Percentiles rank a stretch among this genome's conserved stretches.
These are phyloP conservation scores for Exsudoporus frostii DNA, from an alignment of 768 basidiomycete genomes.

Conservation along the genomic window DNA sequence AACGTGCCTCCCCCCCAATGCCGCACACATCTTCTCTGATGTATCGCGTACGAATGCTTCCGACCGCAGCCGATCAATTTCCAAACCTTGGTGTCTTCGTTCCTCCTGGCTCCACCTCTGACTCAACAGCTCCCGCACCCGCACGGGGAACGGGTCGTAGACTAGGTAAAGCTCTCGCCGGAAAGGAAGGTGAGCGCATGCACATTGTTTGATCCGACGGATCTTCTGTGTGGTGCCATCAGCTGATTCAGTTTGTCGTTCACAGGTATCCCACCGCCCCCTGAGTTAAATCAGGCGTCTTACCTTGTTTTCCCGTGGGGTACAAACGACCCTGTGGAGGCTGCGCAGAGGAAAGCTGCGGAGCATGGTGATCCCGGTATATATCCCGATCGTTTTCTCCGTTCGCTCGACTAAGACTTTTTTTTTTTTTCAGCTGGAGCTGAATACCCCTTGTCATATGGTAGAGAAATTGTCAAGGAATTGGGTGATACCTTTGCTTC, in stretches of 20 bases:
- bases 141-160: constrained; percentile 2
- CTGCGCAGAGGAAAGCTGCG: constrained; percentile 16
- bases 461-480: constrained; percentile 47
- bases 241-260: background rate
- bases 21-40: background rate
- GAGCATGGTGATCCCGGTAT: constrained; percentile 17
- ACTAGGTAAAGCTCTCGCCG: constrained; percentile 10
- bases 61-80: constrained; percentile 12
- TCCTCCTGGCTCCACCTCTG: constrained; percentile 15
- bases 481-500: constrained; percentile 76
- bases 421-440: background rate
- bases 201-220: background rate
- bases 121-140: constrained; percentile 9
- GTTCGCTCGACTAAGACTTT: background rate
- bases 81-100: constrained; percentile 29
- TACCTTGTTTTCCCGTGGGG: constrained; percentile 83
- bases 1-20: no score
- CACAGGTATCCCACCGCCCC: no score
- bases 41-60: no score
- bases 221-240: background rate
- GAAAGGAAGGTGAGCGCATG: constrained; percentile 12
- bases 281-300: constrained; percentile 32
- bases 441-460: constrained; percentile 19
- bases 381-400: background rate
- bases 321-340: constrained; percentile 78